Evolutionary conservation across 192 early-diverging fungal genomes (phyloP), one percentile per base, ranked within the genome.

Genomic region (Dimargaris cristalligena): DNA sequence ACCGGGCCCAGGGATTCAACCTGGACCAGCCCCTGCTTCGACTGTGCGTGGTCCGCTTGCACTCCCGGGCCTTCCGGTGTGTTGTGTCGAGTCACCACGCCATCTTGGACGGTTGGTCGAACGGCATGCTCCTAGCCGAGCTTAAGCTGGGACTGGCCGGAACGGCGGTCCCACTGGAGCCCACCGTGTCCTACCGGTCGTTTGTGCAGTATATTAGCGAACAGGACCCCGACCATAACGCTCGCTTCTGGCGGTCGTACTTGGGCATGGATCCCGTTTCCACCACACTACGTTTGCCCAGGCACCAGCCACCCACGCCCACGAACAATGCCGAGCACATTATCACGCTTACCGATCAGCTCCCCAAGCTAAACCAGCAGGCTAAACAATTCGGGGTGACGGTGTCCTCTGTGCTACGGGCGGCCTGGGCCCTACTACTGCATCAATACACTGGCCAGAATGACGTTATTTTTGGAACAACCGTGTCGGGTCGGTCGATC

Each of bases 51-150:
- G 38, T 41, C 38, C 8, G 8, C 38, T 6, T 10, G 16, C 16
- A 6, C 38, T 10, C 38, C 8, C 8, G 16, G 6, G 1, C 16
- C 23, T 16, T 52, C 6, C 54, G 54, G 31, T 34, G 28, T 14
- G 54, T 56, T 8, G 9, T 56, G 3, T n/a, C 54, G 16, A 56
- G 28, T 20, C 54, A 56, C 34, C 54, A 56, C 34, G 54, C 54
- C 31, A 56, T 56, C 32, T 1, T 34, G 31, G 54, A 56, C 29
- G 54, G 54, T 29, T 56, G 54, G 54, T 56, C 54, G 2, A 33
- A 33, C 31, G 54, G 54, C 4, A 3, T 56, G 14, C 29, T 56
- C 16, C 54, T 33, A 14, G 16, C 16, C 2, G 54, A 29, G 34
- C 20, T 56, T 11, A 0, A 41, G 8, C 38, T 41, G 16, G 38